These are phyloP conservation scores for Bretschneidera sinensis DNA, from an alignment of 345 rosid species.

Conservation along the genomic window DNA sequence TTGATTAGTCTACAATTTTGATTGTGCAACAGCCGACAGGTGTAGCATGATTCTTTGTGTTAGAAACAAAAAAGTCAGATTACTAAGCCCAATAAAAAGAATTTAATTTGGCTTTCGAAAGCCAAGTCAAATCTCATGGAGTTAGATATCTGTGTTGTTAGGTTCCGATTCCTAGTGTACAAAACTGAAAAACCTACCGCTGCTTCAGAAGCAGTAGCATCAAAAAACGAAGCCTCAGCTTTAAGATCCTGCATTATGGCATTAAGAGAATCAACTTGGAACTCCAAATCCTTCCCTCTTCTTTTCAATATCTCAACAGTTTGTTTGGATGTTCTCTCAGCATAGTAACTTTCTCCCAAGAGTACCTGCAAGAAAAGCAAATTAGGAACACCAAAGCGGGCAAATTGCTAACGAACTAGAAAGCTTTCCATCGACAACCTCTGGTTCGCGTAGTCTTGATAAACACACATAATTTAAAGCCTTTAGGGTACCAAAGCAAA, in stretches of 20 bases:
- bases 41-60: too few relatives aligned
- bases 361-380: slow-evolving; percentile 46
- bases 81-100: too few relatives aligned
- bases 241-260: slow-evolving; percentile 68
- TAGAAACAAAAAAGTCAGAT: too few relatives aligned
- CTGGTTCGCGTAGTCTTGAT: not conserved
- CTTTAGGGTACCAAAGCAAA: too few relatives aligned
- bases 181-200: slow-evolving; percentile 39
- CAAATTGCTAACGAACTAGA: not conserved
- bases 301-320: slow-evolving; percentile 70
- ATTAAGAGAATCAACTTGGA: slow-evolving; percentile 54
- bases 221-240: slow-evolving; percentile 75
- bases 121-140: not conserved
- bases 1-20: too few relatives aligned
- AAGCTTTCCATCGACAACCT: not conserved
- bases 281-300: slow-evolving; percentile 65
- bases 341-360: slow-evolving; percentile 75
- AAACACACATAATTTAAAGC: too few relatives aligned
- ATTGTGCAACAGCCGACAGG: too few relatives aligned
- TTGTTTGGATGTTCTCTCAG: slow-evolving; percentile 73
- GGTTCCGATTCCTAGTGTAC: too few relatives aligned
- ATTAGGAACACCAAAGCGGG: not conserved
- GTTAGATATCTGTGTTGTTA: too few relatives aligned
- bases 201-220: slow-evolving; percentile 69
- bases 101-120: too few relatives aligned